Conservation (phyloP, 1,284 basidiomycete genomes). For the Trichosporon sp. region DNA sequence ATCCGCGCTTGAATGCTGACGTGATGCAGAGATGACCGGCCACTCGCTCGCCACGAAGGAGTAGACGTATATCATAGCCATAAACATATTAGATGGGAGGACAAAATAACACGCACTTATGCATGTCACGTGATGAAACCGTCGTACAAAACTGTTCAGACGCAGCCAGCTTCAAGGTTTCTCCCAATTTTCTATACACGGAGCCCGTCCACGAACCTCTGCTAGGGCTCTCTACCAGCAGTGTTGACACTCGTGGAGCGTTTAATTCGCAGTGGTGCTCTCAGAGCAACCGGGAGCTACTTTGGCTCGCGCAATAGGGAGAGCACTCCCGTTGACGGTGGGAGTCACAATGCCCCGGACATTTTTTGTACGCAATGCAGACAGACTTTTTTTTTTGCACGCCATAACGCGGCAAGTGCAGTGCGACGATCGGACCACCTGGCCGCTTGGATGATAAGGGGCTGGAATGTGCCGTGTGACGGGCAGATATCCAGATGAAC, state of each 20-base stretch:
- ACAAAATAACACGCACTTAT: constrained; percentile 2
- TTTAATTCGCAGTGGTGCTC: constrained; percentile 23
- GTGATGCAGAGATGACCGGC: constrained; percentile 30
- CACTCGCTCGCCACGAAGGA: constrained; percentile 29
- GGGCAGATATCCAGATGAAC: neutral
- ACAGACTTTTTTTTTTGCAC: neutral
- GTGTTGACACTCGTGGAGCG: constrained; percentile 31
- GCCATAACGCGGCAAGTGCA: neutral
- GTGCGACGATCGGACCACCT: neutral
- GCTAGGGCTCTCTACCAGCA: constrained; percentile 17
- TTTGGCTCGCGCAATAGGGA: constrained; percentile 33
- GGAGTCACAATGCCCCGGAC: constrained; percentile 34
- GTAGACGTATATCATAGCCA: constrained; percentile 8
- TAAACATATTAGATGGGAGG: constrained; percentile 14
- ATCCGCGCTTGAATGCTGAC: neutral
- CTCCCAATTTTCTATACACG: constrained; percentile 28
- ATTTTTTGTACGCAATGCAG: constrained; percentile 19
- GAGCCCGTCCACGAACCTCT: constrained; percentile 32
- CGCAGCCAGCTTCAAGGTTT: neutral
- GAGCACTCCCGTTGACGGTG: constrained; percentile 24
- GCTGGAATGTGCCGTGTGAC: neutral
- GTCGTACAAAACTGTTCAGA: neutral
- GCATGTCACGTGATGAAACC: constrained; percentile 20
- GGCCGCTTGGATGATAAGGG: neutral
- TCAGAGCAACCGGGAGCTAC: constrained; percentile 32